Evolutionary conservation across 1,284 basidiomycete species (phyloP), one percentile per base, ranked within the genome.

Genomic region (Takashimella tepidaria): DNA sequence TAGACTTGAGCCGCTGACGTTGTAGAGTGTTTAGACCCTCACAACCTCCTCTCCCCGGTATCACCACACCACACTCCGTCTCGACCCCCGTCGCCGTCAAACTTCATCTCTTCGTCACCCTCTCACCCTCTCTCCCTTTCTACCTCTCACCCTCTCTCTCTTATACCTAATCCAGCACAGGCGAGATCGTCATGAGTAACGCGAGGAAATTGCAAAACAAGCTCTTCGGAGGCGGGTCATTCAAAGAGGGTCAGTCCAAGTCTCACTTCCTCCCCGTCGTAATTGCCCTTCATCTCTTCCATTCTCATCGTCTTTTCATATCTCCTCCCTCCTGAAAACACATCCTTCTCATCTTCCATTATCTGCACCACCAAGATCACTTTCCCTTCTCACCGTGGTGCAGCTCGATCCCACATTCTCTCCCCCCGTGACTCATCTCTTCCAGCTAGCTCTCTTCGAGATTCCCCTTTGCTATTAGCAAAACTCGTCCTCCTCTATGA

Each of bases 181-280:
- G 31, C 31, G 31, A 37, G 31, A 37, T 37, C 31, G 31, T 37
- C 31, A 64, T 63, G 62, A 61, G 59, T 46, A 57, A 77, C 49
- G 74, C 78, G 47, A 77, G 82, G 72, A 83, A 82, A 64, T 80
- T 88, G 20, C 86, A 87, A 62, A 82, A 81, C 24, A 87, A 82
- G 70, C 77, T 88, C 41, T 88, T 88, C 67, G 78, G 84, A 21
- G 51, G 31, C 31, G 31, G 31, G 31, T 37, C 31, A 16, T 37
- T 37, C 31, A 37, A 37, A 37, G 31, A 37, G 8, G 31, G 31
- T 37, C 31, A 37, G 31, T 37, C 31, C 31, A 37, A 16, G 31
- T 37, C 31, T 37, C 31, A 37, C 31, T 16, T 37, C 31, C 31
- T 37, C 31, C 31, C 31, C 31, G 8, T 37, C 31, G 10, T 16